phyloP scores from a whole-genome alignment of 129 eudicot species.

The Helianthus annuus region DNA sequence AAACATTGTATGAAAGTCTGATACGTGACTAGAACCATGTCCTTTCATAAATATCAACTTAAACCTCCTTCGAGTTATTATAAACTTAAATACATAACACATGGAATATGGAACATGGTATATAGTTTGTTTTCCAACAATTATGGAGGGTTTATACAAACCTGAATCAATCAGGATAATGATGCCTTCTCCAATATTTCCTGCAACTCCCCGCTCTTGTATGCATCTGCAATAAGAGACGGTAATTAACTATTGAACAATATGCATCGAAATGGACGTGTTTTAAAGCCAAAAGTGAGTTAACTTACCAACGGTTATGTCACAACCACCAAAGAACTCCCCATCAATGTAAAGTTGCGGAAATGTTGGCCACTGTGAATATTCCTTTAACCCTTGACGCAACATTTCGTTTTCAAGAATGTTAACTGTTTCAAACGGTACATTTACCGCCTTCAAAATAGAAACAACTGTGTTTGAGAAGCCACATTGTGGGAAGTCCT shows the following conservation, averaged over 20 bases:
- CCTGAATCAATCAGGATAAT: constrained; percentile 50
- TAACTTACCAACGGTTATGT: constrained; percentile 76
- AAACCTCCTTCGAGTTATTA: not conserved
- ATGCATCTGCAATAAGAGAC: constrained; percentile 66
- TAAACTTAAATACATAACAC: constrained; percentile 17
- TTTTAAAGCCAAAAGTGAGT: not conserved
- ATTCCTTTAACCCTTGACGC: constrained; percentile 90
- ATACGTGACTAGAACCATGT: constrained; percentile 3
- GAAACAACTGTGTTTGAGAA: constrained; percentile 90
- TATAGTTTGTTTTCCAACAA: constrained; percentile 25
- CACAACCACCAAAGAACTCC: constrained; percentile 97
- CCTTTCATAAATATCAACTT: constrained; percentile 18
- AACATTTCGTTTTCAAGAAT: constrained; percentile 79
- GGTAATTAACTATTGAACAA: not conserved
- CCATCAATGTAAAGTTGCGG: constrained; percentile 96
- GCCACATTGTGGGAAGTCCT: constrained; percentile 97
- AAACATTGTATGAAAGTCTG: not conserved
- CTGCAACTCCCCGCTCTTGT: constrained; percentile 87
- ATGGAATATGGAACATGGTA: constrained; percentile 17
- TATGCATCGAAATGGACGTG: constrained; percentile 10
- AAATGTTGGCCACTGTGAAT: constrained; percentile 98
- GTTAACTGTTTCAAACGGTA: constrained; percentile 81
- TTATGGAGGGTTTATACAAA: constrained; percentile 17
- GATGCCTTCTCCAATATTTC: constrained; percentile 80
- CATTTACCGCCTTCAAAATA: constrained; percentile 64